phyloP scores from a whole-genome alignment of 164 flowering plant genomes.

The Taxillus chinensis region DNA sequence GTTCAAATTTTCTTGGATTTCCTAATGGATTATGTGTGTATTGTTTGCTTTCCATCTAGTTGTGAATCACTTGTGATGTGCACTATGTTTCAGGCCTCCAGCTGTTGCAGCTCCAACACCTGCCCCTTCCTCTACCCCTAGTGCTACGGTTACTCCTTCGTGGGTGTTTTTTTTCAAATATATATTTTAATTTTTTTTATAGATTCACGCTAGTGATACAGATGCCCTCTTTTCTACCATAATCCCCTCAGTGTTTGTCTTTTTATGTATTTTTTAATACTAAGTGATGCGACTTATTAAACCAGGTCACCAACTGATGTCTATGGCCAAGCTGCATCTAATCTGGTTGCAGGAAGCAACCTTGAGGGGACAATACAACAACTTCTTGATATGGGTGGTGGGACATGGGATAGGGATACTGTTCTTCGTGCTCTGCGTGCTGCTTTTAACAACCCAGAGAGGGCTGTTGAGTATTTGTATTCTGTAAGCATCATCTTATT shows the following conservation, averaged over 20 bases:
- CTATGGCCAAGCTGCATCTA: constrained; percentile 86
- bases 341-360: constrained; percentile 74
- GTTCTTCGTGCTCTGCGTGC: constrained; percentile 93
- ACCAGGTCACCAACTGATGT: constrained; percentile 45
- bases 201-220: no score
- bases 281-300: background rate
- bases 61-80: background rate
- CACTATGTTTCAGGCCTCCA: constrained; percentile 24
- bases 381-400: constrained; percentile 95
- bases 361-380: constrained; percentile 64
- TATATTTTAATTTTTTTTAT: no score
- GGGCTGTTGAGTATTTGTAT: constrained; percentile 91
- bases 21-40: background rate
- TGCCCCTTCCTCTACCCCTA: constrained; percentile 15
- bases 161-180: constrained; percentile 11
- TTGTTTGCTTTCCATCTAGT: background rate
- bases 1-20: constrained; percentile 11
- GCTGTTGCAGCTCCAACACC: constrained; percentile 19
- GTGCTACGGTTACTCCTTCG: constrained; percentile 21
- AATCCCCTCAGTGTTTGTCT: constrained; percentile 5
- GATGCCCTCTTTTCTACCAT: no score
- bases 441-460: constrained; percentile 92
- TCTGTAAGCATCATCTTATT: constrained; percentile 39
- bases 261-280: background rate
- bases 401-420: constrained; percentile 89